Base-by-base conservation (phyloP, 2,329 filamentous ascomycete species). In the Biscogniauxia mediterranea region DNA sequence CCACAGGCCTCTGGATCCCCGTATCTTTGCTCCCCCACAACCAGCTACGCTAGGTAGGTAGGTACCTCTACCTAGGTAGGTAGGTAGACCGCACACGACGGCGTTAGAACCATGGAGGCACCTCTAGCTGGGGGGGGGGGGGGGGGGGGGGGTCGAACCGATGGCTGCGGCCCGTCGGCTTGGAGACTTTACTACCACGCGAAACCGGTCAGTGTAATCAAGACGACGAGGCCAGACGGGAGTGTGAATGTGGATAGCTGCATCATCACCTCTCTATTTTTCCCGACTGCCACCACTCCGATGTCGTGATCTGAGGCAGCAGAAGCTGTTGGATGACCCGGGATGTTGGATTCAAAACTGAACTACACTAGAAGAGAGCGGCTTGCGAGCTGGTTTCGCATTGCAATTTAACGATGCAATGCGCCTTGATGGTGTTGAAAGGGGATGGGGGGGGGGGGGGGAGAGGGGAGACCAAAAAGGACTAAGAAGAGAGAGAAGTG, bases 11-110 rank as follows among this genome's bases (percentile, higher is more conserved):
- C 58, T 57, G 57, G 61, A 52, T 52, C 59, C 61, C 38, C 38
- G 38, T 46, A 58, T 63, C 28, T 54, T 11, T 32, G 23, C 50
- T 64, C 62, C 66, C 62, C 66, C 66, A 68, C 66, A 64, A 52
- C 59, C 58, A 64, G 56, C 63, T 59, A 61, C 59, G 49, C 56
- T 23, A 23, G 23, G 23, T 23, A 23, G 23, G 23, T 23, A 23
- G 23, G 23, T 23, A n/a, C n/a, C n/a, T n/a, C n/a, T n/a, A n/a
- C n/a, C n/a, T n/a, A 23, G 23, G 23, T 23, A 23, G 23, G 23
- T 23, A 23, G 7, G 3, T 58, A 46, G 38, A 46, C 38, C 38
- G 59, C 64, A 68, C 61, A 68, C 61, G 58, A 61, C 60, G 56
- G 59, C 60, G 61, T 52, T 61, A 61, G 7, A 46, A 46, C 38